Percentiles rank a stretch among this genome's conserved stretches.
phyloP scores from a whole-genome alignment of 371 early-diverging fungal genomes.

The Mortierella polycephala region DNA sequence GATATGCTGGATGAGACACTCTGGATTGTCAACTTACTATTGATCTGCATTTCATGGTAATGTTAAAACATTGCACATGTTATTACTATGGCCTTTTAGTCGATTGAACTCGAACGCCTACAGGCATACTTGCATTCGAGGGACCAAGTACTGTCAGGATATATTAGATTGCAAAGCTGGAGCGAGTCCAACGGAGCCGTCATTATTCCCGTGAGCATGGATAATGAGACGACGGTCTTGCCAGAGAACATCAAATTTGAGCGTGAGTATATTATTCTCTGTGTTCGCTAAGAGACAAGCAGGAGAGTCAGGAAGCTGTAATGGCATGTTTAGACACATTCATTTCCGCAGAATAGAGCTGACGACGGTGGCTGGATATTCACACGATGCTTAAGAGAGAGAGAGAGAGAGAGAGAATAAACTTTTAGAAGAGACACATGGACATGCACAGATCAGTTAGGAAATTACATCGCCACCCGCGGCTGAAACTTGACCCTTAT shows the following conservation, averaged over 20 bases:
- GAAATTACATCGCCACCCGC: neutral
- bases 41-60: neutral
- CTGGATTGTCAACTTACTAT: neutral
- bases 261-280: conserved; percentile 43
- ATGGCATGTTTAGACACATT: neutral
- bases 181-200: conserved; percentile 69
- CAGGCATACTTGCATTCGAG: conserved; percentile 75
- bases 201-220: conserved; percentile 81
- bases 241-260: conserved; percentile 91
- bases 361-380: conserved; percentile 76
- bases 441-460: too few species aligned
- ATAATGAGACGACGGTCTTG: conserved; percentile 84
- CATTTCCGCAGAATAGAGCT: conserved; percentile 48
- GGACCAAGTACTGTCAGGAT: conserved; percentile 71
- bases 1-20: neutral
- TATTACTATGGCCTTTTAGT: conserved; percentile 84
- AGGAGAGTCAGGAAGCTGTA: too few species aligned
- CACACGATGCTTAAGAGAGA: conserved; percentile 60
- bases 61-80: conserved; percentile 68
- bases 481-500: conserved; percentile 22
- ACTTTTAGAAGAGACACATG: too few species aligned
- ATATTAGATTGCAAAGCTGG: conserved; percentile 77
- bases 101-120: conserved; percentile 68
- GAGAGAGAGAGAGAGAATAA: conserved; percentile 3
- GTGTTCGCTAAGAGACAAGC: neutral